A percentile compares a stretch with the other conserved stretches of the same genome.
phyloP scores from a whole-genome alignment of 2,329 filamentous ascomycete species.

The Fusarium denticulatum region DNA sequence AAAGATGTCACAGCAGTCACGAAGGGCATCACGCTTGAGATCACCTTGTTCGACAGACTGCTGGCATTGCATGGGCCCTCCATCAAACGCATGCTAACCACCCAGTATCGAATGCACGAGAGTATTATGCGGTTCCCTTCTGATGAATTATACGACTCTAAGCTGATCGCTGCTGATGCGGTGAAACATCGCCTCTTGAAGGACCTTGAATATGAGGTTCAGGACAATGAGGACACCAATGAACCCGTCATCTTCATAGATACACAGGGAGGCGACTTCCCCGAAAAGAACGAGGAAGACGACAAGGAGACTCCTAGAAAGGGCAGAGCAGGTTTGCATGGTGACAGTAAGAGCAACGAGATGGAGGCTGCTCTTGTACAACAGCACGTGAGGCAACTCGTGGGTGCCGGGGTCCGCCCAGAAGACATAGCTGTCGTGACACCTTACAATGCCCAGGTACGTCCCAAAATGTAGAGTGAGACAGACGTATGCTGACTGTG shows the following conservation, averaged over 20 bases:
- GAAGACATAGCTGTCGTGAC: conserved; percentile 94
- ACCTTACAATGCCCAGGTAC: conserved; percentile 92
- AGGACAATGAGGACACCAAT: conserved; percentile 84
- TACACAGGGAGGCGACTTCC: conserved; percentile 93
- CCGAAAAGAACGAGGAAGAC: conserved; percentile 82
- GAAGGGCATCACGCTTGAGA: conserved; percentile 75
- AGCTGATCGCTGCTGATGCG: conserved; percentile 80
- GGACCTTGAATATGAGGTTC: conserved; percentile 80
- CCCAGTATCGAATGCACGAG: conserved; percentile 98
- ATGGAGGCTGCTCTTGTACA: conserved; percentile 86
- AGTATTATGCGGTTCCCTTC: conserved; percentile 96
- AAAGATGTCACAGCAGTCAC: conserved; percentile 52
- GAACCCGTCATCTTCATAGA: conserved; percentile 95
- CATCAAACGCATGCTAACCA: conserved; percentile 95
- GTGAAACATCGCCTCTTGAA: conserved; percentile 81
- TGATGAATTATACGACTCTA: conserved; percentile 83
- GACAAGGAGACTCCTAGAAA: conserved; percentile 60
- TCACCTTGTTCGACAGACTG: conserved; percentile 92
- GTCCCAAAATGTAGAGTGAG: conserved; percentile 18
- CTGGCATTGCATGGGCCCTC: conserved; percentile 80
- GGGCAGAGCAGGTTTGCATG: conserved; percentile 56
- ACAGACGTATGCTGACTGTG: conserved; percentile 29
- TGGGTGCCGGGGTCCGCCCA: conserved; percentile 81
- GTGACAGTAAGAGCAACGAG: conserved; percentile 86
- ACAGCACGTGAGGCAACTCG: conserved; percentile 78